These are phyloP conservation scores for Sphaerulina populicola DNA, from an alignment of 2,329 filamentous ascomycete genomes.

Conservation along the genomic window DNA sequence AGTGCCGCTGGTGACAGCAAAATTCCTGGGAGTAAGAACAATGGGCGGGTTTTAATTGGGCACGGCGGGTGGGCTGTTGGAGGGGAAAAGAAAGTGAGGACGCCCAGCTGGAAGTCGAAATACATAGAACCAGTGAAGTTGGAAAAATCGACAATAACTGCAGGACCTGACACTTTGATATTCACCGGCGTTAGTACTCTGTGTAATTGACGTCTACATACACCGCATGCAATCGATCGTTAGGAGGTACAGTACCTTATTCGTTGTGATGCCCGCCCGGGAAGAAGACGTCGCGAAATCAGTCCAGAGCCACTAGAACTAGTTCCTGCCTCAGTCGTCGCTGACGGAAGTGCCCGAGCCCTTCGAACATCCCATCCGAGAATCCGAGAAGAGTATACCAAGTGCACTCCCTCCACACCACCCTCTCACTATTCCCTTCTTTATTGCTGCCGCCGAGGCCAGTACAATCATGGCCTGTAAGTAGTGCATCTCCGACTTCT, in stretches of 20 bases:
- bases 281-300: not conserved
- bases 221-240: not conserved
- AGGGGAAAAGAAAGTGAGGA: not conserved
- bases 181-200: not conserved
- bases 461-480: constrained; percentile 51
- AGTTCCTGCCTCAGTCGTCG: not conserved
- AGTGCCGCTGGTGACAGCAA: constrained; percentile 1
- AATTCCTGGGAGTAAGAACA: constrained; percentile 6
- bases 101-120: not conserved
- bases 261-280: not conserved
- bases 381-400: constrained; percentile 1
- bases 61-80: not conserved
- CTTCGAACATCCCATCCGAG: not conserved
- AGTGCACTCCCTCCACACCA: constrained; percentile 11
- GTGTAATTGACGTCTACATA: not conserved
- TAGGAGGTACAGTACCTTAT: too few species aligned
- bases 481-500: constrained; percentile 37
- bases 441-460: constrained; percentile 21
- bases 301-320: not conserved
- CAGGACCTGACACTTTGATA: not conserved
- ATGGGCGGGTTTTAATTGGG: not conserved
- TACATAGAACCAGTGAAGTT: not conserved
- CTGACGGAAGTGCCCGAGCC: not conserved
- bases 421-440: constrained; percentile 9
- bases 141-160: not conserved